These are phyloP conservation scores for Pythium folliculosum DNA, from an alignment of 352 stramenopile genomes.

Conservation along the genomic window DNA sequence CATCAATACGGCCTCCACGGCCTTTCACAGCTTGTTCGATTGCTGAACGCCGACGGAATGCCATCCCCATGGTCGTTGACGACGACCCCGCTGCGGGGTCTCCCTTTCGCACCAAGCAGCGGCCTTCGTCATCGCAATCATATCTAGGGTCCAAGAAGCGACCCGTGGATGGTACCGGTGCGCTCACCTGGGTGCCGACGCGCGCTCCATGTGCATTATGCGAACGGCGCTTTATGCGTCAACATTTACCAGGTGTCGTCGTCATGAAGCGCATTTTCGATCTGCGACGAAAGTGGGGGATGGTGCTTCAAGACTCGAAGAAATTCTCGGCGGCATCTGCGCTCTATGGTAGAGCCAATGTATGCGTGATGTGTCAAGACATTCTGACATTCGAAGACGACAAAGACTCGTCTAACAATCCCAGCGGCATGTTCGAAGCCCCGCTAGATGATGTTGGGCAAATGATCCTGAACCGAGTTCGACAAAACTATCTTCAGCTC, in stretches of 20 bases:
- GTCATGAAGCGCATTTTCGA: constrained; percentile 39
- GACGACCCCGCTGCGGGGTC: neutral
- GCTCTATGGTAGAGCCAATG: constrained; percentile 27
- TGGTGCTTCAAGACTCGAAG: constrained; percentile 36
- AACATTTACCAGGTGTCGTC: constrained; percentile 28
- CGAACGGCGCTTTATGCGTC: constrained; percentile 24
- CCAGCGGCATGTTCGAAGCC: neutral
- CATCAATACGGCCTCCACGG: constrained; percentile 2
- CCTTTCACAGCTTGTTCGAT: constrained; percentile 15
- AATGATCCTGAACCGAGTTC: constrained; percentile 24
- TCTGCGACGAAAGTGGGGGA: constrained; percentile 32
- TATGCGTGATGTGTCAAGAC: constrained; percentile 35
- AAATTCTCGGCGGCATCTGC: constrained; percentile 32
- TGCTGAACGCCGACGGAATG: constrained; percentile 13
- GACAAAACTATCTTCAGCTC: constrained; percentile 10
- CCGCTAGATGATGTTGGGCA: constrained; percentile 28
- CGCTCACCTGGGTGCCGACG: constrained; percentile 30
- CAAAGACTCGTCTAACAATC: constrained; percentile 1
- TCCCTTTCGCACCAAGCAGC: neutral
- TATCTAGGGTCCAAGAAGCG: constrained; percentile 9
- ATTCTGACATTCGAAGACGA: constrained; percentile 35
- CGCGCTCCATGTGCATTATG: constrained; percentile 30
- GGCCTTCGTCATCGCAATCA: constrained; percentile 27
- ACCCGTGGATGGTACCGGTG: neutral
- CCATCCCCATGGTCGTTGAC: constrained; percentile 25